Evolutionary conservation across 164 flowering plant genomes (phyloP).

Genomic region (Magnolia officinalis): DNA sequence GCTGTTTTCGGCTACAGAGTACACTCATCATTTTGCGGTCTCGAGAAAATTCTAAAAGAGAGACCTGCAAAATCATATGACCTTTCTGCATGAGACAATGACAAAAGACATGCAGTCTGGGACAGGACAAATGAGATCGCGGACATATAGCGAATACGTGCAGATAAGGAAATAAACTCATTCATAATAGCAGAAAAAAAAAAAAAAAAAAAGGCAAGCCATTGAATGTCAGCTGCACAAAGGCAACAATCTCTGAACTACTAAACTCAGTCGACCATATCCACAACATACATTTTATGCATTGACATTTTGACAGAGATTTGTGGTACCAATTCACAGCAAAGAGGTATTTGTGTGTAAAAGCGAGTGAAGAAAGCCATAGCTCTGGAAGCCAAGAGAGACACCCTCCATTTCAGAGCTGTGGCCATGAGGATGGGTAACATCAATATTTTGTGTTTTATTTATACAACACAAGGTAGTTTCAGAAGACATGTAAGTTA

Average conservation of each 20-base stretch:
- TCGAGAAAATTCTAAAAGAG: slow-evolving; percentile 87
- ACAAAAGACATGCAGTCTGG: background rate
- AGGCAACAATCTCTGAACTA: background rate
- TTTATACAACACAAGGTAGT: too few species aligned
- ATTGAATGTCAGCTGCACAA: background rate
- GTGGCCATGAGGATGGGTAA: too few species aligned
- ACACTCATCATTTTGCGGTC: slow-evolving; percentile 99
- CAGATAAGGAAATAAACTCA: background rate
- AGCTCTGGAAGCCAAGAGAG: too few species aligned
- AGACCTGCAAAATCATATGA: slow-evolving; percentile 43
- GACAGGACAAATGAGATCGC: background rate
- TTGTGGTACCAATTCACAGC: too few species aligned
- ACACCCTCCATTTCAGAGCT: too few species aligned
- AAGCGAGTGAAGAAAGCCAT: too few species aligned
- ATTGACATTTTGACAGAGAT: too few species aligned
- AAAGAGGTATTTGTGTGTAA: too few species aligned
- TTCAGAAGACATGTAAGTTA: too few species aligned
- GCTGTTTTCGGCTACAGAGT: slow-evolving; percentile 79
- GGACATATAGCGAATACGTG: too few species aligned
- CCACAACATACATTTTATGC: background rate
- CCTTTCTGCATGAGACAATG: background rate
- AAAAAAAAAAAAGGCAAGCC: background rate
- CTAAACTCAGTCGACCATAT: background rate
- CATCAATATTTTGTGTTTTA: too few species aligned
- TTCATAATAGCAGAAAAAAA: background rate